Evolutionary conservation across 306 rosid species (phyloP).

Genomic region (Vigna trinervia): DNA sequence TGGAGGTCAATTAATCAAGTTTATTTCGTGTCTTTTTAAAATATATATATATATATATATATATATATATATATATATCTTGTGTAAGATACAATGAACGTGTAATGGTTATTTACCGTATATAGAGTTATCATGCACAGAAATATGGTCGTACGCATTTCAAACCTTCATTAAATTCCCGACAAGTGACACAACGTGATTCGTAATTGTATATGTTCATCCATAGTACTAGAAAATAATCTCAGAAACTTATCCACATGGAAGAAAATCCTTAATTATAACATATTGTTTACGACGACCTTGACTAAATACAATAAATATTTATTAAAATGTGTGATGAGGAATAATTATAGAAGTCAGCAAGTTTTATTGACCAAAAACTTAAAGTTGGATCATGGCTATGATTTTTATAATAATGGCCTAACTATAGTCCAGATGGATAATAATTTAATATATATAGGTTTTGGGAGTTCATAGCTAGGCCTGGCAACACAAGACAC

Average conservation of each 20-base stretch:
- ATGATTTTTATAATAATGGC: too few relatives aligned
- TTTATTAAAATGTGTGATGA: too few relatives aligned
- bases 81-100: neutral
- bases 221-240: neutral
- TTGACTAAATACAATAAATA: neutral
- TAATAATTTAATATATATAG: neutral
- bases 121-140: neutral
- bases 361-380: too few relatives aligned
- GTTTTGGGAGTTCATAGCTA: neutral
- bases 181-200: neutral
- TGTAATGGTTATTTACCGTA: neutral
- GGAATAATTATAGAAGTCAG: too few relatives aligned
- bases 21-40: too few relatives aligned
- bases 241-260: neutral
- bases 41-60: too few relatives aligned
- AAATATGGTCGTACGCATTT: neutral
- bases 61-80: too few relatives aligned
- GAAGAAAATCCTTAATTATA: too few relatives aligned
- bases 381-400: neutral
- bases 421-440: neutral
- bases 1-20: neutral
- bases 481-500: neutral
- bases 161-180: neutral
- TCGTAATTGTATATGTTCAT: neutral
- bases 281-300: neutral